phyloP scores from a whole-genome alignment of 2,329 filamentous ascomycete genomes.

The Penicillium brevicompactum region DNA sequence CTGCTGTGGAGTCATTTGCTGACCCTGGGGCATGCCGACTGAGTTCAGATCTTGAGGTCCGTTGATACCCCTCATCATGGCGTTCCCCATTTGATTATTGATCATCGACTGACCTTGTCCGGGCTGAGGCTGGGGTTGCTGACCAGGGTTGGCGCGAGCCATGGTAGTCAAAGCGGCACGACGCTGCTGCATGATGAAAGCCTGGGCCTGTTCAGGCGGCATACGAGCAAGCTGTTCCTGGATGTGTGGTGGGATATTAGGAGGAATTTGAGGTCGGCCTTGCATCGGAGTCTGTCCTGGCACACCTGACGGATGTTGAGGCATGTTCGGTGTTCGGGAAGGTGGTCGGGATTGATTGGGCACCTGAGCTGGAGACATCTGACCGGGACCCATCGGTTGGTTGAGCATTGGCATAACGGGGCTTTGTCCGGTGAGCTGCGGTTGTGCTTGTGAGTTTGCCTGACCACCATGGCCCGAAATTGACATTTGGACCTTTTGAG shows the following conservation, averaged over 20 bases:
- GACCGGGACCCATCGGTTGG: slow-evolving; percentile 42
- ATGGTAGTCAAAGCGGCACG: slow-evolving; percentile 36
- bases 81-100: slow-evolving; percentile 36
- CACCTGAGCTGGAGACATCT: slow-evolving; percentile 41
- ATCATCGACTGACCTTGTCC: slow-evolving; percentile 35
- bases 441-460: slow-evolving; percentile 42
- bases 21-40: slow-evolving; percentile 29
- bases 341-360: slow-evolving; percentile 37
- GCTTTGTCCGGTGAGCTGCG: slow-evolving; percentile 44
- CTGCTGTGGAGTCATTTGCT: slow-evolving; percentile 37
- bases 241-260: slow-evolving; percentile 35
- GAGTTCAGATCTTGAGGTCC: slow-evolving; percentile 36
- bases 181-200: slow-evolving; percentile 37
- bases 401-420: slow-evolving; percentile 47
- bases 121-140: slow-evolving; percentile 34
- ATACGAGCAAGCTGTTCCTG: slow-evolving; percentile 40
- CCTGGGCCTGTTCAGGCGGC: slow-evolving; percentile 37
- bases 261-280: slow-evolving; percentile 36
- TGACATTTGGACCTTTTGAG: slow-evolving; percentile 49
- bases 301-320: slow-evolving; percentile 31
- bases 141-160: slow-evolving; percentile 32
- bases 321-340: slow-evolving; percentile 37
- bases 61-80: slow-evolving; percentile 37
- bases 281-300: slow-evolving; percentile 35
- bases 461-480: slow-evolving; percentile 49